These are phyloP conservation scores for Hypoxylon sp. DNA, from an alignment of 2,329 filamentous ascomycete species.

Conservation along the genomic window DNA sequence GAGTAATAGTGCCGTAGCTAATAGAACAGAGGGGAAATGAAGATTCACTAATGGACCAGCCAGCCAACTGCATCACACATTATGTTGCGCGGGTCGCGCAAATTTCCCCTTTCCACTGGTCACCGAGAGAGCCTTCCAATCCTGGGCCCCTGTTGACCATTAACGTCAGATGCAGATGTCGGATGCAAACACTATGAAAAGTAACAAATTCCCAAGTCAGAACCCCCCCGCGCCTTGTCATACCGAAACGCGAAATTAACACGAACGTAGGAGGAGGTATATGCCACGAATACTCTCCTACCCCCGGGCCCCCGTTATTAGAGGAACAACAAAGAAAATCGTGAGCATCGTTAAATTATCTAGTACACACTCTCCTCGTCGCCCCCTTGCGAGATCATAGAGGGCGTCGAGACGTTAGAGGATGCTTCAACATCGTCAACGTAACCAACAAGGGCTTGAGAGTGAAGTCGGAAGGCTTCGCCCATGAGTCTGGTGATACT, in stretches of 20 bases:
- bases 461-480: constrained; percentile 96
- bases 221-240: constrained; percentile 52
- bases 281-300: constrained; percentile 61
- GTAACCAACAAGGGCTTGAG: constrained; percentile 93
- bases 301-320: constrained; percentile 42
- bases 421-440: constrained; percentile 85
- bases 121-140: constrained; percentile 53
- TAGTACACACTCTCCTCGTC: constrained; percentile 82
- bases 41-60: constrained; percentile 58
- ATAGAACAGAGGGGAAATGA: constrained; percentile 63
- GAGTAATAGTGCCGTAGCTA: constrained; percentile 63
- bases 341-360: constrained; percentile 66
- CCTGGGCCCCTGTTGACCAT: constrained; percentile 54
- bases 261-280: constrained; percentile 62
- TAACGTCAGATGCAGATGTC: constrained; percentile 56
- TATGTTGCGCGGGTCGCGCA: constrained; percentile 55
- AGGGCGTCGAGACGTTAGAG: constrained; percentile 78
- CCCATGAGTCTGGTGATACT: constrained; percentile 97
- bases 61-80: constrained; percentile 59
- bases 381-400: constrained; percentile 79
- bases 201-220: constrained; percentile 52
- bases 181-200: constrained; percentile 54
- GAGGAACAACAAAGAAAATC: constrained; percentile 63
- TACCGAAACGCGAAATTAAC: constrained; percentile 51
- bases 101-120: constrained; percentile 47